Percentiles rank a stretch among this genome's conserved stretches.
Conservation (phyloP, 768 basidiomycete genomes). For the Macrolepiota dolichaula region DNA sequence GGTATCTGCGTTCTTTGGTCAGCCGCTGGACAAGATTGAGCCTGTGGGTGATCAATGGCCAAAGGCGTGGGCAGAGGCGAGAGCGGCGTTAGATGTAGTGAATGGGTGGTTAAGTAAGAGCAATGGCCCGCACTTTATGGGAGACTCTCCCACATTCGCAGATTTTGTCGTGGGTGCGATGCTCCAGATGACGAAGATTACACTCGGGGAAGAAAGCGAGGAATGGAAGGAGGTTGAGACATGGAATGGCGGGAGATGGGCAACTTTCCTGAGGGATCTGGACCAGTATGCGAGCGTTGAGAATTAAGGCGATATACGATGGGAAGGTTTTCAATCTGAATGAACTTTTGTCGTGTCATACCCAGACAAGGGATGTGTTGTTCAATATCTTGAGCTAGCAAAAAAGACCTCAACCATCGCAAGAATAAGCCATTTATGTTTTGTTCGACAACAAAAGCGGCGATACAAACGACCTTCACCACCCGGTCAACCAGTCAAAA, state of each 20-base stretch:
- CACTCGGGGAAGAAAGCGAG: constrained; percentile 21
- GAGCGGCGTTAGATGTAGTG: neutral
- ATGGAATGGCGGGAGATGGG: constrained; percentile 37
- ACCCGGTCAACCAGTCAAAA: no score
- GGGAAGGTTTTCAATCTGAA: no score
- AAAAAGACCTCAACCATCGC: no score
- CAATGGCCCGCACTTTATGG: constrained; percentile 6
- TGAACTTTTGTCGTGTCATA: no score
- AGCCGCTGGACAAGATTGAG: neutral
- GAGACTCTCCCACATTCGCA: constrained; percentile 18
- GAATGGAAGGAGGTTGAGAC: constrained; percentile 26
- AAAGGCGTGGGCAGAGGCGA: constrained; percentile 6
- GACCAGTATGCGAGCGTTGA: constrained; percentile 3
- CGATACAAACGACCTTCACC: no score
- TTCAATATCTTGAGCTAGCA: no score
- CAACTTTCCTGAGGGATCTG: constrained; percentile 21
- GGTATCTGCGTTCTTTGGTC: neutral
- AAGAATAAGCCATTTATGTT: no score
- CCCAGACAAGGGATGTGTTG: no score
- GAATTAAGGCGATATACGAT: neutral
- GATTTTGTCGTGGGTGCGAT: constrained; percentile 22
- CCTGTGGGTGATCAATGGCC: neutral
- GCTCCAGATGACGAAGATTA: constrained; percentile 18
- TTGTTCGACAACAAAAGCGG: no score
- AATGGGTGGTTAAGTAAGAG: constrained; percentile 2